Base-by-base conservation (phyloP, 2,329 filamentous ascomycete species). In the Ceratocystis smalleyi region DNA sequence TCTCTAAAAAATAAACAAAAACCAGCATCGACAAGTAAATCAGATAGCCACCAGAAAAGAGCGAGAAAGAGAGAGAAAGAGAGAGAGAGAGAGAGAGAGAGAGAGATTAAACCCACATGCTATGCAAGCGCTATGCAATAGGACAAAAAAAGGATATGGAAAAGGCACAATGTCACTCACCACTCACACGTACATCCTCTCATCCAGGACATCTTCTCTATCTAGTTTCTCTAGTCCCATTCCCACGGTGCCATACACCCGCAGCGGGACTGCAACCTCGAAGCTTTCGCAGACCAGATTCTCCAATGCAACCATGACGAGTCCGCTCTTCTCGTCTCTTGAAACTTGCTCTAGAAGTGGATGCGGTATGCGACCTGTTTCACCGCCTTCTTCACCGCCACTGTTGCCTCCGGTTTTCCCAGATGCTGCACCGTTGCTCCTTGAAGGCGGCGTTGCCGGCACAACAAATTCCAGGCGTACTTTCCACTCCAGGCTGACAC, bases 391-490 rank as follows among this genome's bases (percentile, higher is more conserved):
- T 66, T 49, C 67, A 47, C 19, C 47, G 47, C 30, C 45, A 8
- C 2, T 55, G 24, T 35, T 32, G 10, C 27, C 51, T n/a, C 40
- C 57, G 64, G 22, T 35, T 19, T 43, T 35, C 1, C 43, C 43
- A 17, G 61, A 12, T 15, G 62, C 32, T n/a, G 35, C 40, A 3
- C 51, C 51, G 43, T 59, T 59, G 30, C 35, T 19, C 43, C 24
- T 60, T 43, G 30, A 55, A 32, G 30, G 27, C 24, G 66, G 24
- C 17, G 51, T 60, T 7, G 59, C 45, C 5, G 88, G 86, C 5
- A 92, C 92, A 30, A 96, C 91, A 74, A 99, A 99, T 74, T 97
- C 91, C 65, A 99, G 84, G 1, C 89, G 80, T 43, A 99, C 78
- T 72, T 87, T 88, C 94, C 94, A 99, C 69, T 90, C 87, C 30